Percentiles rank a stretch among this genome's conserved stretches.
These are phyloP conservation scores for Eutrema japonicum DNA, from an alignment of 345 rosid species.

Conservation along the genomic window DNA sequence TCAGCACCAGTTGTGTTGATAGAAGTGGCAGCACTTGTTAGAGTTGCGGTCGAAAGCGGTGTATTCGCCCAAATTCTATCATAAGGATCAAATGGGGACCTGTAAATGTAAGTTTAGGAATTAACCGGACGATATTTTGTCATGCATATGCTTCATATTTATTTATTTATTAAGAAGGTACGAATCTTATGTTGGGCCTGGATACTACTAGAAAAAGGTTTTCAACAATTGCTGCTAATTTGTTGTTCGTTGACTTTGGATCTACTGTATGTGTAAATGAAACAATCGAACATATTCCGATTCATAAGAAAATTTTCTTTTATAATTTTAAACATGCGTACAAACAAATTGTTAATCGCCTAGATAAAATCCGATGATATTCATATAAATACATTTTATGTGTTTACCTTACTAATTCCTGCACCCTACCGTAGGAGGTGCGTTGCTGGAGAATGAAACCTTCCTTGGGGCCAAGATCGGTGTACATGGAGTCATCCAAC, in stretches of 20 bases:
- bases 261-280: background rate
- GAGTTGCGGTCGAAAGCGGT: background rate
- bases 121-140: background rate
- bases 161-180: too few species aligned
- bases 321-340: background rate
- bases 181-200: too few species aligned
- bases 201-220: too few species aligned
- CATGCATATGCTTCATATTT: too few species aligned
- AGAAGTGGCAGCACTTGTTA: conserved; percentile 24
- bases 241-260: background rate
- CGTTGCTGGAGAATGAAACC: conserved; percentile 32
- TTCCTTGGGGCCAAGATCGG: conserved; percentile 35
- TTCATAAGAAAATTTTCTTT: background rate
- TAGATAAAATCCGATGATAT: background rate
- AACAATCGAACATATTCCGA: background rate
- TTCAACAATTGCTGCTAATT: background rate
- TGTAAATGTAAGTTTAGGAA: background rate
- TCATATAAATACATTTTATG: background rate
- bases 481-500: conserved; percentile 35
- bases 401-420: conserved; percentile 33
- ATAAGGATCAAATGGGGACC: conserved; percentile 33
- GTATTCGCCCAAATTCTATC: conserved; percentile 30
- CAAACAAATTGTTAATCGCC: background rate
- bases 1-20: conserved; percentile 28
- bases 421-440: conserved; percentile 16